phyloP scores from a whole-genome alignment of 164 flowering plant species.

The Vitis rotundifolia region DNA sequence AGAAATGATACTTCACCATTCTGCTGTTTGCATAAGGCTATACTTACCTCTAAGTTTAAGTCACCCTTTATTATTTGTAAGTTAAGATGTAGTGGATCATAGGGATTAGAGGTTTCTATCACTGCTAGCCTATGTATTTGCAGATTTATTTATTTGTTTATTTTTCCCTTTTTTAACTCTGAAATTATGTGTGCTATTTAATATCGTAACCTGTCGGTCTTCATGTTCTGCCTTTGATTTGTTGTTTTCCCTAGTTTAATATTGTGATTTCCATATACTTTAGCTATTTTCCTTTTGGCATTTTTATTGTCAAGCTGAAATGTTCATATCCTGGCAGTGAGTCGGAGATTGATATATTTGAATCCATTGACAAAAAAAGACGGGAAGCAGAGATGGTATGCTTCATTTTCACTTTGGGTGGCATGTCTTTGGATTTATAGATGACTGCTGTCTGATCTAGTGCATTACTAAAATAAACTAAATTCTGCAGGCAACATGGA shows the following conservation, averaged over 20 bases:
- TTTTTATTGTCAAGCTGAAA: not conserved
- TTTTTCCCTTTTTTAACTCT: too few relatives aligned
- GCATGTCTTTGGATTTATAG: not conserved
- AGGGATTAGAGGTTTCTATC: too few relatives aligned
- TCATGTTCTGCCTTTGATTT: too few relatives aligned
- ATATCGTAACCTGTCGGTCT: too few relatives aligned
- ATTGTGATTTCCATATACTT: not conserved
- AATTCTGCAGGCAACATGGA: constrained; percentile 70
- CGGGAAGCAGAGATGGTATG: constrained; percentile 78
- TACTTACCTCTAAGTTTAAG: not conserved
- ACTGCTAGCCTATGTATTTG: not conserved
- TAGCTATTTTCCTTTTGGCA: not conserved
- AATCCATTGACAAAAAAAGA: constrained; percentile 82
- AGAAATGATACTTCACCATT: not conserved
- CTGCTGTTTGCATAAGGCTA: not conserved
- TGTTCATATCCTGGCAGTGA: constrained; percentile 51
- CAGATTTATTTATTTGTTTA: not conserved
- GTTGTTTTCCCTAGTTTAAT: too few relatives aligned
- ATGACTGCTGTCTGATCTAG: not conserved
- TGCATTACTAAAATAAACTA: constrained; percentile 1
- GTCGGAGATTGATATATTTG: constrained; percentile 93
- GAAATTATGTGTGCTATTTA: too few relatives aligned
- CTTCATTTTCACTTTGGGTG: not conserved
- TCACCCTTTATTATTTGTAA: too few relatives aligned
- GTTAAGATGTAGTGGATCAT: too few relatives aligned